These are phyloP conservation scores for Penicillium dipodomyicola DNA, from an alignment of 495 filamentous ascomycete genomes.

Conservation along the genomic window DNA sequence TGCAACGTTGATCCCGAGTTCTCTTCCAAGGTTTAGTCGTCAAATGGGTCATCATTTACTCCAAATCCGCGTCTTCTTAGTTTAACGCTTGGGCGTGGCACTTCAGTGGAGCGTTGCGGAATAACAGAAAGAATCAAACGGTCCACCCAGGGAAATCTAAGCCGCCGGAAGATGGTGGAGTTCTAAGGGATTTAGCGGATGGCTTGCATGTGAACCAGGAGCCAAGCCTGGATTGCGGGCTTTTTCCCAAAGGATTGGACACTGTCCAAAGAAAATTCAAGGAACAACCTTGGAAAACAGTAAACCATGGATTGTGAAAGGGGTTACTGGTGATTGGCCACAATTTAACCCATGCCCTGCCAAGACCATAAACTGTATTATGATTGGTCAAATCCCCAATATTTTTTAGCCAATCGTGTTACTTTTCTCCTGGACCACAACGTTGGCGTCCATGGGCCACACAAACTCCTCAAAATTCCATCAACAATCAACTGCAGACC, in stretches of 20 bases:
- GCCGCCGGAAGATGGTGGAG: not conserved
- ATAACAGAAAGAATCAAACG: not conserved
- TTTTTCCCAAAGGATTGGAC: not conserved
- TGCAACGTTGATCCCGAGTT: not conserved
- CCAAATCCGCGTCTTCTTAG: not conserved
- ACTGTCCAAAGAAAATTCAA: not conserved
- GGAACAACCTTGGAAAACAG: not conserved
- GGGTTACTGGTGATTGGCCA: not conserved
- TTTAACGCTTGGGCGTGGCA: not conserved
- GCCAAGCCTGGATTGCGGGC: not conserved
- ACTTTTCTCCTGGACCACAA: conserved; percentile 10
- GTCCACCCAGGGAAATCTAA: not conserved
- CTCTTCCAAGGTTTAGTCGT: not conserved
- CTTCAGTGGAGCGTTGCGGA: not conserved
- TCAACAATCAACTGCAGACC: not conserved
- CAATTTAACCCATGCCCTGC: not conserved
- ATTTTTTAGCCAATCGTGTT: conserved; percentile 1
- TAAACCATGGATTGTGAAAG: not conserved
- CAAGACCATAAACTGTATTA: conserved; percentile 1
- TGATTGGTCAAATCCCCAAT: not conserved
- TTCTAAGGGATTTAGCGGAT: too few relatives aligned
- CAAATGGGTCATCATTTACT: not conserved
- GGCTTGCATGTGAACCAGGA: not conserved
- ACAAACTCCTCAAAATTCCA: not conserved
- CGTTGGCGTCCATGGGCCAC: not conserved